A percentile compares a stretch with the other conserved stretches of the same genome.
phyloP scores from a whole-genome alignment of 2,329 filamentous ascomycete species.

The Thyridium curvatum region DNA sequence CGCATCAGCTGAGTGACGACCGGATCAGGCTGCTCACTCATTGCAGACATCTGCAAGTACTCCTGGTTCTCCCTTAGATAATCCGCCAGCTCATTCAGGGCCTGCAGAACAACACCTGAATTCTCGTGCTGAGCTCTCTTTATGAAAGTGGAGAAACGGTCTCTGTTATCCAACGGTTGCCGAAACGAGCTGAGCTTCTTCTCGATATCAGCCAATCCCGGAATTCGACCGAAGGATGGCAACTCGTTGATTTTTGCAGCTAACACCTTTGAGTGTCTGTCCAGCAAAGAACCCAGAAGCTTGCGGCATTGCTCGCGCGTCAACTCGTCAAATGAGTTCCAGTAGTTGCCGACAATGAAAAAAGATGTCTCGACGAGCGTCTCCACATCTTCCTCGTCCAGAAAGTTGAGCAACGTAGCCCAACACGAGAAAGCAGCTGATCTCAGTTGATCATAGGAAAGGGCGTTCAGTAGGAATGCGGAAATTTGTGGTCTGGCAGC shows the following conservation, averaged over 20 bases:
- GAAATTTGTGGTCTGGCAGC: slow-evolving; percentile 88
- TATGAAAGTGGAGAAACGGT: slow-evolving; percentile 64
- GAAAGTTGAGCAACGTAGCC: slow-evolving; percentile 67
- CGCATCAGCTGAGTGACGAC: slow-evolving; percentile 67
- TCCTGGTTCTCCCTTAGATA: slow-evolving; percentile 70
- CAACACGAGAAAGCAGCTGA: slow-evolving; percentile 78
- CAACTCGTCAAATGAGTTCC: slow-evolving; percentile 57
- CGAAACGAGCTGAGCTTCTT: slow-evolving; percentile 59
- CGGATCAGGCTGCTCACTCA: slow-evolving; percentile 77
- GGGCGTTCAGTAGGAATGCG: slow-evolving; percentile 82
- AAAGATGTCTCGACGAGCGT: slow-evolving; percentile 83
- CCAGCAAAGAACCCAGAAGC: slow-evolving; percentile 59
- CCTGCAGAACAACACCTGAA: slow-evolving; percentile 75
- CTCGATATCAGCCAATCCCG: slow-evolving; percentile 63
- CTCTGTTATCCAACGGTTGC: slow-evolving; percentile 56
- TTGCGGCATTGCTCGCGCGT: slow-evolving; percentile 54
- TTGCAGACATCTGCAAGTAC: slow-evolving; percentile 70
- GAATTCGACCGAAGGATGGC: slow-evolving; percentile 69
- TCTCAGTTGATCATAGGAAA: slow-evolving; percentile 69
- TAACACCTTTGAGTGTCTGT: slow-evolving; percentile 55
- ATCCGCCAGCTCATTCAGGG: slow-evolving; percentile 67
- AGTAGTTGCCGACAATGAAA: slow-evolving; percentile 78
- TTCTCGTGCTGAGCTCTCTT: slow-evolving; percentile 77
- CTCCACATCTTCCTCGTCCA: slow-evolving; percentile 69
- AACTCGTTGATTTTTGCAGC: slow-evolving; percentile 65